Evolutionary conservation across 106 monocot genomes (phyloP).

Genomic region (Allium cepa): DNA sequence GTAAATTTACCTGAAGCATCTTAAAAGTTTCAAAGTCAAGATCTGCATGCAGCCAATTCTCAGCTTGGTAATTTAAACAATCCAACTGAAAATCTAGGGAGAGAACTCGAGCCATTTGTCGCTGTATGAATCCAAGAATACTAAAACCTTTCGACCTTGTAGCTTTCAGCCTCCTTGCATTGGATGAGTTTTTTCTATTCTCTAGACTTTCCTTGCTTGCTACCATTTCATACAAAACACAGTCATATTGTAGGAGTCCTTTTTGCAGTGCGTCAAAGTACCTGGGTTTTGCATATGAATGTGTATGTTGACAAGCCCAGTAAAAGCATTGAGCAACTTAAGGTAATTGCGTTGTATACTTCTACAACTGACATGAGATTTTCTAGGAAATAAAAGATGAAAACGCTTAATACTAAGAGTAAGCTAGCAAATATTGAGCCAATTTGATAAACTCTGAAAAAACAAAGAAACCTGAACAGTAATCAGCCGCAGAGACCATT

Average conservation of each 20-base stretch:
- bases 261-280: slow-evolving; percentile 72
- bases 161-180: slow-evolving; percentile 44
- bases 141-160: slow-evolving; percentile 62
- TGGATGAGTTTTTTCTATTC: slow-evolving; percentile 32
- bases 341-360: too few relatives aligned
- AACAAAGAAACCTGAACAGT: too few relatives aligned
- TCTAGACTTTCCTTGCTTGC: slow-evolving; percentile 67
- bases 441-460: too few relatives aligned
- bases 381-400: too few relatives aligned
- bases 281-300: slow-evolving; percentile 22
- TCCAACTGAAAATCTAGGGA: slow-evolving; percentile 86
- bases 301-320: too few relatives aligned
- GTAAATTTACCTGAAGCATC: slow-evolving; percentile 56
- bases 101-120: slow-evolving; percentile 78
- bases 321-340: too few relatives aligned
- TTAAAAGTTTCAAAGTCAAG: slow-evolving; percentile 89
- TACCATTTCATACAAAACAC: slow-evolving; percentile 93
- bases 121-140: slow-evolving; percentile 86
- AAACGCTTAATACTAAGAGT: too few relatives aligned
- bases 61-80: slow-evolving; percentile 70
- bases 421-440: too few relatives aligned
- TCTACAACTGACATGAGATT: too few relatives aligned
- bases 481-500: too few relatives aligned
- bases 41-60: slow-evolving; percentile 84
- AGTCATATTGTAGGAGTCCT: slow-evolving; percentile 68